phyloP scores from a whole-genome alignment of 148 eudicot species.

The Mesembryanthemum crystallinum region DNA sequence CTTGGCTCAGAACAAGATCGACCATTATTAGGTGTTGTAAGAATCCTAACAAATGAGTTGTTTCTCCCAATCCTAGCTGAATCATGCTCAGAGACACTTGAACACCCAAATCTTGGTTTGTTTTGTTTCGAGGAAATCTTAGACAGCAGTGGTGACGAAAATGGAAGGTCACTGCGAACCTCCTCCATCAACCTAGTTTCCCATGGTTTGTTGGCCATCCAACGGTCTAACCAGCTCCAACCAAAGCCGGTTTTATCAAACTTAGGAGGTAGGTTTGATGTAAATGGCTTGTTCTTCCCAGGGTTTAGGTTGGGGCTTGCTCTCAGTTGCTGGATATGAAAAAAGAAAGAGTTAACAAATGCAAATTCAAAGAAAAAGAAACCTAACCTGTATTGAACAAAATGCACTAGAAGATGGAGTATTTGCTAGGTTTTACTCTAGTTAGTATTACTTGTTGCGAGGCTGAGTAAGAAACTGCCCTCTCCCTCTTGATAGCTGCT shows the following conservation, averaged over 20 bases:
- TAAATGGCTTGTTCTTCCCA: slow-evolving; percentile 30
- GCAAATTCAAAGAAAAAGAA: not conserved
- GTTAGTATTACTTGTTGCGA: slow-evolving; percentile 53
- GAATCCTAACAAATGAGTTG: slow-evolving; percentile 35
- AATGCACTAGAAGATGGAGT: not conserved
- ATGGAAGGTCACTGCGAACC: slow-evolving; percentile 35
- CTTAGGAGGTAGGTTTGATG: slow-evolving; percentile 26
- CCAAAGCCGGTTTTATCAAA: slow-evolving; percentile 40
- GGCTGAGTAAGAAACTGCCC: slow-evolving; percentile 63
- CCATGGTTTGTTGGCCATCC: slow-evolving; percentile 82
- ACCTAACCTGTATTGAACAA: not conserved
- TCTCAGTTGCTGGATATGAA: slow-evolving; percentile 45
- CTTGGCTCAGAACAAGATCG: slow-evolving; percentile 44
- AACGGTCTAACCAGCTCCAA: slow-evolving; percentile 72
- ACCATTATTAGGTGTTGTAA: slow-evolving; percentile 37
- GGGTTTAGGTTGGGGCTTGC: slow-evolving; percentile 39
- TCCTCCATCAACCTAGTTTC: slow-evolving; percentile 52
- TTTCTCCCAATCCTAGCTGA: slow-evolving; percentile 34
- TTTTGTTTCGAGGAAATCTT: slow-evolving; percentile 25
- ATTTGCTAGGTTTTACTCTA: not conserved
- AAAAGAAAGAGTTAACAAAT: not conserved
- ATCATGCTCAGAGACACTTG: slow-evolving; percentile 35
- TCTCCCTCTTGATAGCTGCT: slow-evolving; percentile 73
- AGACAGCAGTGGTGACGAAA: slow-evolving; percentile 31
- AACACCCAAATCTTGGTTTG: slow-evolving; percentile 28